Evolutionary conservation across 345 rosid genomes (phyloP).

Genomic region (Abelmoschus esculentus): DNA sequence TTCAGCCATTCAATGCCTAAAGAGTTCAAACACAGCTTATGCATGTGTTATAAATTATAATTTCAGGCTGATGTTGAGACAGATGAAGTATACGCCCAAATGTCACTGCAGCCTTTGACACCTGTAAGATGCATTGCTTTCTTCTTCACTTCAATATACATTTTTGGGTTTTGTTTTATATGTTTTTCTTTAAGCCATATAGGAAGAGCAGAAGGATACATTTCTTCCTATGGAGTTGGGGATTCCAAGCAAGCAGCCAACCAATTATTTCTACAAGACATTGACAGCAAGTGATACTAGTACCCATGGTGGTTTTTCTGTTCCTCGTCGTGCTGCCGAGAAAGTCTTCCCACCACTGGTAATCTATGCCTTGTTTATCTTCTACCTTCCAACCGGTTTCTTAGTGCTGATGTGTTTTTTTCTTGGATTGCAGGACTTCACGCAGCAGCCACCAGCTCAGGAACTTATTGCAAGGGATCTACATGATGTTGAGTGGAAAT

Average conservation of each 20-base stretch:
- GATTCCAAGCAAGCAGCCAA: constrained; percentile 48
- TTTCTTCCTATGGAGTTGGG: constrained; percentile 49
- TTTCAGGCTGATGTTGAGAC: constrained; percentile 52
- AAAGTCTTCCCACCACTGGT: constrained; percentile 76
- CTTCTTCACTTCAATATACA: background rate
- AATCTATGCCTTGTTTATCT: constrained; percentile 4
- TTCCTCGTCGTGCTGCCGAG: constrained; percentile 79
- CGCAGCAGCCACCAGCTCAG: constrained; percentile 33
- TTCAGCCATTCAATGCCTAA: background rate
- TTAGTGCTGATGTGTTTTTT: background rate
- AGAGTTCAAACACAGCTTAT: constrained; percentile 1
- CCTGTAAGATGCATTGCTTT: constrained; percentile 24
- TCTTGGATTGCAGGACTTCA: constrained; percentile 23
- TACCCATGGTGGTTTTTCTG: constrained; percentile 78
- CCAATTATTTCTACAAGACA: constrained; percentile 52
- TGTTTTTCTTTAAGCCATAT: background rate
- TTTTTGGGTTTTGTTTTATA: background rate
- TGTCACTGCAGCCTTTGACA: constrained; percentile 49
- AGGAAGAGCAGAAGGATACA: constrained; percentile 57
- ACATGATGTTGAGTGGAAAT: constrained; percentile 43
- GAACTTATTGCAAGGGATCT: constrained; percentile 37
- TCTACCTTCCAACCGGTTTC: background rate
- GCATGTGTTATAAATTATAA: constrained; percentile 2
- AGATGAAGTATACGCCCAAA: constrained; percentile 54
- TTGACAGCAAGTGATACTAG: constrained; percentile 62